Percentiles rank a stretch among this genome's conserved stretches.
phyloP scores from a whole-genome alignment of 768 basidiomycete genomes.

The Mycena belliarum region DNA sequence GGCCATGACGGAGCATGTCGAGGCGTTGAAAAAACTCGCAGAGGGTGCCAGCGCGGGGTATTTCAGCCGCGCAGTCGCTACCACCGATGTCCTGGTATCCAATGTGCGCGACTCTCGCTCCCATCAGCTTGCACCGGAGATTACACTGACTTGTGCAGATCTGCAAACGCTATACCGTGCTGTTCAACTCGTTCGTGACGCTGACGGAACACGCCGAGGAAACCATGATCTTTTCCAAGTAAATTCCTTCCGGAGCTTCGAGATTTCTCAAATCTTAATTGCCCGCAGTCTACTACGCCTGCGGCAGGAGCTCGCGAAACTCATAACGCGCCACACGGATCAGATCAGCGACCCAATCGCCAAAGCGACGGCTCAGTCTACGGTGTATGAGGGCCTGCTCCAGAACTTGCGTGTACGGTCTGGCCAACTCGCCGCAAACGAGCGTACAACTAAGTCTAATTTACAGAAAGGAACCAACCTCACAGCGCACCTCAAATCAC shows the following conservation, averaged over 20 bases:
- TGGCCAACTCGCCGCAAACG: background rate
- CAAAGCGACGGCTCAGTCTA: constrained; percentile 67
- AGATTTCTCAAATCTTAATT: background rate
- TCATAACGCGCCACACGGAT: constrained; percentile 72
- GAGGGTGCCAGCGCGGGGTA: constrained; percentile 68
- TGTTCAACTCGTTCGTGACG: constrained; percentile 84
- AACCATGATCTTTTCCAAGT: constrained; percentile 97
- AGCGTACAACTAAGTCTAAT: background rate
- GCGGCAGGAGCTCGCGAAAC: constrained; percentile 77
- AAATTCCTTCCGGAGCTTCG: background rate
- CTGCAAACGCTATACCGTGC: constrained; percentile 70
- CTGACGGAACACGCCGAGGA: constrained; percentile 86
- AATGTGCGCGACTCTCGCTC: constrained; percentile 47
- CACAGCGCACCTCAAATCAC: constrained; percentile 80
- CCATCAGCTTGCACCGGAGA: background rate
- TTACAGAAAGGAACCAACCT: constrained; percentile 64
- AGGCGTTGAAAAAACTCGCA: constrained; percentile 78
- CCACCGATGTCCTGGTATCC: constrained; percentile 70
- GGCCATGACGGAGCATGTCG: constrained; percentile 80
- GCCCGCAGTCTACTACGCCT: constrained; percentile 72
- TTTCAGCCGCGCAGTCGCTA: constrained; percentile 58
- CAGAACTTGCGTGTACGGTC: constrained; percentile 72
- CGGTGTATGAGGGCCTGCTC: constrained; percentile 75
- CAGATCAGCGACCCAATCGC: constrained; percentile 61
- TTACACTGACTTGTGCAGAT: constrained; percentile 45